A percentile compares a stretch with the other conserved stretches of the same genome.
phyloP scores from a whole-genome alignment of 1,139 yeast genomes.

The Taphrina populina region DNA sequence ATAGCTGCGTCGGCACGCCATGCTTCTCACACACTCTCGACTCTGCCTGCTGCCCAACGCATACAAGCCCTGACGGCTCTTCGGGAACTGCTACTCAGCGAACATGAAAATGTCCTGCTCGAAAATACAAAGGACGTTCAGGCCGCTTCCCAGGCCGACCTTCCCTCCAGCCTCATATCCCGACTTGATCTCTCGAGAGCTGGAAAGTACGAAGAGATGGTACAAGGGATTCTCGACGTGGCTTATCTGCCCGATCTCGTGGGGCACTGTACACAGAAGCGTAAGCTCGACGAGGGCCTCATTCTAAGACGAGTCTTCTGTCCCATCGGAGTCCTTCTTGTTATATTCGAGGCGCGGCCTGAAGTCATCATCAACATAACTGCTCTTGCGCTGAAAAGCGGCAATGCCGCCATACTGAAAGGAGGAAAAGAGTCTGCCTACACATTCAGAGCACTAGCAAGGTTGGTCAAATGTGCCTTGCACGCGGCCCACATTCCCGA shows the following conservation, averaged over 20 bases:
- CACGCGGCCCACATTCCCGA: conserved; percentile 65
- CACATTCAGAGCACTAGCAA: conserved; percentile 81
- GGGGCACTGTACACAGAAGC: conserved; percentile 78
- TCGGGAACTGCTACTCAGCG: conserved; percentile 61
- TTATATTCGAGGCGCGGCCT: conserved; percentile 94
- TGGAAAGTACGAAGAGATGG: conserved; percentile 89
- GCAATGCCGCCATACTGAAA: conserved; percentile 85
- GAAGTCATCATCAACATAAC: conserved; percentile 98
- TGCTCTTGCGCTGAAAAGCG: conserved; percentile 86
- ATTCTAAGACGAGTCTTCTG: conserved; percentile 79
- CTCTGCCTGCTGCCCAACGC: conserved; percentile 60
- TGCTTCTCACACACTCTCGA: conserved; percentile 15
- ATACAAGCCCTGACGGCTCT: conserved; percentile 70
- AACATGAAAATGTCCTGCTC: conserved; percentile 60
- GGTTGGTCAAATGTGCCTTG: conserved; percentile 64
- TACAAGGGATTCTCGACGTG: conserved; percentile 90
- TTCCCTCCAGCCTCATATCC: conserved; percentile 70
- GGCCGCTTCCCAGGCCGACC: conserved; percentile 53
- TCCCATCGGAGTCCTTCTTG: conserved; percentile 89
- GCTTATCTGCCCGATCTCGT: conserved; percentile 86
- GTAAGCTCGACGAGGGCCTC: conserved; percentile 81
- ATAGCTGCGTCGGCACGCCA: conserved; percentile 21
- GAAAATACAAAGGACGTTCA: conserved; percentile 77
- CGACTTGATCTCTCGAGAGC: conserved; percentile 76
- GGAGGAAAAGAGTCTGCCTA: conserved; percentile 93